Conservation (phyloP, 2,329 filamentous ascomycete species). For the Cryoendolithus antarcticus region DNA sequence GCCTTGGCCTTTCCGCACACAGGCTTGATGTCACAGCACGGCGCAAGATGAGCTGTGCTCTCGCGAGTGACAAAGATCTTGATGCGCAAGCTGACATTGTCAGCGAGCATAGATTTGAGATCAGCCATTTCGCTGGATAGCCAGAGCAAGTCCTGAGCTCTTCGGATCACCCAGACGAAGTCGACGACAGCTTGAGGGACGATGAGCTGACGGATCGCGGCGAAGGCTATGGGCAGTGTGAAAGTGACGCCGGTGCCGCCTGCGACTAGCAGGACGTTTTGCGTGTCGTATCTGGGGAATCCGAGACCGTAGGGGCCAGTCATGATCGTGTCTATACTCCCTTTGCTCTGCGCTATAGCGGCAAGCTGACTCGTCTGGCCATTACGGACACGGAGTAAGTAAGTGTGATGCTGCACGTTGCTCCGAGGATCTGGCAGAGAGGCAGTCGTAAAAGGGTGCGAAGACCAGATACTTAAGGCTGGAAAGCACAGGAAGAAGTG, state of each 20-base stretch:
- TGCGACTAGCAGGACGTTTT: slow-evolving; percentile 24
- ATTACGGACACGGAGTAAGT: slow-evolving; percentile 24
- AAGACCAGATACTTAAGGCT: slow-evolving; percentile 56
- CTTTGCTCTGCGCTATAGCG: slow-evolving; percentile 22
- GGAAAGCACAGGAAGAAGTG: slow-evolving; percentile 62
- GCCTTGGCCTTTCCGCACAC: neutral
- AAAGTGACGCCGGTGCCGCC: slow-evolving; percentile 50
- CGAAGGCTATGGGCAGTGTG: slow-evolving; percentile 40
- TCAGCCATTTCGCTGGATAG: slow-evolving; percentile 43
- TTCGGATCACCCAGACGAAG: slow-evolving; percentile 54
- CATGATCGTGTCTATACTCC: slow-evolving; percentile 41
- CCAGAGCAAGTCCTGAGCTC: slow-evolving; percentile 45
- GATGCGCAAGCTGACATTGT: slow-evolving; percentile 32
- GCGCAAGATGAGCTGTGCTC: slow-evolving; percentile 4
- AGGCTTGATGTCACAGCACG: slow-evolving; percentile 4
- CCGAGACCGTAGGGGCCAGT: slow-evolving; percentile 48
- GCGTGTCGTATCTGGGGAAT: slow-evolving; percentile 1
- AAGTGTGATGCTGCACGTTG: slow-evolving; percentile 24
- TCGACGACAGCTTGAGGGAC: slow-evolving; percentile 37
- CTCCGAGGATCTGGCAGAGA: slow-evolving; percentile 29
- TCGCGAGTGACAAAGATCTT: slow-evolving; percentile 50
- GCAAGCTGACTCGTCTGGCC: slow-evolving; percentile 50
- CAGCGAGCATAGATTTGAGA: slow-evolving; percentile 26
- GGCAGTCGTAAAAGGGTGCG: slow-evolving; percentile 57
- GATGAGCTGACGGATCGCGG: slow-evolving; percentile 25